A percentile compares a stretch with the other conserved stretches of the same genome.
Conservation (phyloP, 257 asterid genomes). For the Cordia subcordata region DNA sequence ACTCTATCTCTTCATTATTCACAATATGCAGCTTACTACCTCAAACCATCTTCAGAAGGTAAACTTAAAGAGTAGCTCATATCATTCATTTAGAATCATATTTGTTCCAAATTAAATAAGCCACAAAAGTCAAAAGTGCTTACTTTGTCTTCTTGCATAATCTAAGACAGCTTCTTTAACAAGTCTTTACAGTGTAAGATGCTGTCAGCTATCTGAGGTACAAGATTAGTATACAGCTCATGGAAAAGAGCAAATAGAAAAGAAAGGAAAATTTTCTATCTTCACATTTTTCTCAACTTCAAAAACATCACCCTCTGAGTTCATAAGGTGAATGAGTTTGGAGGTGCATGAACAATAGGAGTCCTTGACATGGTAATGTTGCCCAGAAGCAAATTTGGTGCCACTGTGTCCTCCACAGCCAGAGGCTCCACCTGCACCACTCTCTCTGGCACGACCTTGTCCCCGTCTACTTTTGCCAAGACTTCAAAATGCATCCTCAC, state of each 20-base stretch:
- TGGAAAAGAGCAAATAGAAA: not conserved
- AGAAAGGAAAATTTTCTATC: conserved; percentile 4
- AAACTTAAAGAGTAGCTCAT: too few relatives aligned
- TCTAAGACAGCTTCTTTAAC: not conserved
- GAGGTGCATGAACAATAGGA: conserved; percentile 56
- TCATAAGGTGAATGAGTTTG: conserved; percentile 61
- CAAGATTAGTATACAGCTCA: not conserved
- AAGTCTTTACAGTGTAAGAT: not conserved
- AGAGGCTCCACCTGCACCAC: conserved; percentile 71
- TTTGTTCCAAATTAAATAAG: too few relatives aligned
- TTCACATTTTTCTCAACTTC: conserved; percentile 25
- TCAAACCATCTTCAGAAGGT: too few relatives aligned
- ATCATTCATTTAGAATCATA: too few relatives aligned
- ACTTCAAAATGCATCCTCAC: conserved; percentile 92
- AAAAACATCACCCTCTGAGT: not conserved
- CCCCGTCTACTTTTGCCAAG: conserved; percentile 85
- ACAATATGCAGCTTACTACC: too few relatives aligned
- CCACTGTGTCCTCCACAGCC: conserved; percentile 51
- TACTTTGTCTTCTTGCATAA: not conserved
- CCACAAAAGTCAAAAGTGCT: too few relatives aligned
- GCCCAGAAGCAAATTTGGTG: conserved; percentile 44
- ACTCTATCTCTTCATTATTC: too few relatives aligned
- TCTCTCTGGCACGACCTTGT: conserved; percentile 80
- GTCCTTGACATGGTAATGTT: conserved; percentile 57
- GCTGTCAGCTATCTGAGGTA: not conserved